A percentile compares a stretch with the other conserved stretches of the same genome.
phyloP scores from a whole-genome alignment of 2,329 filamentous ascomycete genomes.

The Lasiodiplodia hormozganensis region DNA sequence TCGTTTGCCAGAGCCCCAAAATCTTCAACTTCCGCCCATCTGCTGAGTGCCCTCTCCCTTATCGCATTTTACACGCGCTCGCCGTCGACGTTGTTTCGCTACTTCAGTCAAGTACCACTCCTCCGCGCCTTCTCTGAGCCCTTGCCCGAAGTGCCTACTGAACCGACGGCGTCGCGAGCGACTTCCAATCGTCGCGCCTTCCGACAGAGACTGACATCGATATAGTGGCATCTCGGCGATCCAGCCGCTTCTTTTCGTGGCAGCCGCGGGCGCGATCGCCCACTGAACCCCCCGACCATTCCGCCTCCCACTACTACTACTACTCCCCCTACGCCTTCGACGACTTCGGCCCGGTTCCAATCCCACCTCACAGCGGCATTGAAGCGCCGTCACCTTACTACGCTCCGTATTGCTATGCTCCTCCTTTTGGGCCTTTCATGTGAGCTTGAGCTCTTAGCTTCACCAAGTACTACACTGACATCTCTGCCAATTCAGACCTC shows the following conservation, averaged over 20 bases:
- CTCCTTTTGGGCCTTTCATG: neutral
- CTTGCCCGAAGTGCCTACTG: neutral
- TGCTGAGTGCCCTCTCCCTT: neutral
- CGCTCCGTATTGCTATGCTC: constrained; percentile 6
- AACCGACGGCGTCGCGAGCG: neutral
- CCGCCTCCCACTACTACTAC: neutral
- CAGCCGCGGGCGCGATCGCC: neutral
- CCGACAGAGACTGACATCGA: neutral
- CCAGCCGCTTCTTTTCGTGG: neutral
- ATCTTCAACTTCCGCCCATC: neutral
- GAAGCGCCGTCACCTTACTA: constrained; percentile 1
- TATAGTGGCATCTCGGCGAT: neutral
- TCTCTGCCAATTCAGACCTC: neutral
- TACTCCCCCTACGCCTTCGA: neutral
- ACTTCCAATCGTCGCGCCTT: neutral
- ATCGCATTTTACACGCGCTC: neutral
- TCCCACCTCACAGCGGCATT: neutral
- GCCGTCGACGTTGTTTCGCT: neutral
- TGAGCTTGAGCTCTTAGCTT: neutral
- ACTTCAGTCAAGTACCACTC: neutral
- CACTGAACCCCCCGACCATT: neutral
- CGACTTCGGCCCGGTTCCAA: neutral
- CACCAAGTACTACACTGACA: neutral
- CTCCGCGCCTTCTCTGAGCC: neutral
- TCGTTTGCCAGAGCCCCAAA: constrained; percentile 2